phyloP scores from a whole-genome alignment of 2,329 filamentous ascomycete species.

The Epichloe typhina region DNA sequence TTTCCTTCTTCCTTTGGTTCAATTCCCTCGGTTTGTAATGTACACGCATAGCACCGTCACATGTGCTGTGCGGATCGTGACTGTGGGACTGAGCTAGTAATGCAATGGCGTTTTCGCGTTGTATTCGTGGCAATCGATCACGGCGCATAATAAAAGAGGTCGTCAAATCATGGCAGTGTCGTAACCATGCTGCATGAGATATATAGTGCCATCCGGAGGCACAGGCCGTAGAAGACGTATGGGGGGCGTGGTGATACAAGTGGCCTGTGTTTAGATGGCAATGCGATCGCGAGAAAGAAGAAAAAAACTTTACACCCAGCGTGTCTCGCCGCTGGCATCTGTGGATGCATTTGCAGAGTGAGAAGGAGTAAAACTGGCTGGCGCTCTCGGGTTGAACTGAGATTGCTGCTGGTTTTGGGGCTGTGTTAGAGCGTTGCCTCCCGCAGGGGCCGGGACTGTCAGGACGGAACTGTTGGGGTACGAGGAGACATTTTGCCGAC shows the following conservation, averaged over 20 bases:
- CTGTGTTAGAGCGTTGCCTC: constrained; percentile 15
- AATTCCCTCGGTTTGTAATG: constrained; percentile 16
- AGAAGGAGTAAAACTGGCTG: constrained; percentile 14
- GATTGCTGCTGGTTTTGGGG: constrained; percentile 11
- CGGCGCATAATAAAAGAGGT: constrained; percentile 22
- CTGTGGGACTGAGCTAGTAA: constrained; percentile 12
- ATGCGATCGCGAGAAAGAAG: constrained; percentile 9
- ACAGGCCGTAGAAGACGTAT: constrained; percentile 10
- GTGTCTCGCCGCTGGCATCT: constrained; percentile 20
- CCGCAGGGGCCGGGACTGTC: constrained; percentile 16
- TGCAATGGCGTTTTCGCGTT: constrained; percentile 10
- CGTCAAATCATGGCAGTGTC: constrained; percentile 28
- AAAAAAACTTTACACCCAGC: constrained; percentile 23
- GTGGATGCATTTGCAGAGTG: constrained; percentile 13
- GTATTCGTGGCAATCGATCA: constrained; percentile 17
- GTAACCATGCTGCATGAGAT: constrained; percentile 21
- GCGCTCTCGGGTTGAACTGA: constrained; percentile 16
- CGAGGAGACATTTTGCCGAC: constrained; percentile 21
- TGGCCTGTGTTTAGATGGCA: constrained; percentile 13
- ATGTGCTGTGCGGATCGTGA: constrained; percentile 16
- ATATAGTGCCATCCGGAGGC: constrained; percentile 12
- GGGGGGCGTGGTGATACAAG: constrained; percentile 16
- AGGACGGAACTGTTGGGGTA: constrained; percentile 22
- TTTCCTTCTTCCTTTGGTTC: not conserved
- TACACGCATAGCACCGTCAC: constrained; percentile 20